These are phyloP conservation scores for Gastrodia elata DNA, from an alignment of 106 monocot genomes.

Conservation along the genomic window DNA sequence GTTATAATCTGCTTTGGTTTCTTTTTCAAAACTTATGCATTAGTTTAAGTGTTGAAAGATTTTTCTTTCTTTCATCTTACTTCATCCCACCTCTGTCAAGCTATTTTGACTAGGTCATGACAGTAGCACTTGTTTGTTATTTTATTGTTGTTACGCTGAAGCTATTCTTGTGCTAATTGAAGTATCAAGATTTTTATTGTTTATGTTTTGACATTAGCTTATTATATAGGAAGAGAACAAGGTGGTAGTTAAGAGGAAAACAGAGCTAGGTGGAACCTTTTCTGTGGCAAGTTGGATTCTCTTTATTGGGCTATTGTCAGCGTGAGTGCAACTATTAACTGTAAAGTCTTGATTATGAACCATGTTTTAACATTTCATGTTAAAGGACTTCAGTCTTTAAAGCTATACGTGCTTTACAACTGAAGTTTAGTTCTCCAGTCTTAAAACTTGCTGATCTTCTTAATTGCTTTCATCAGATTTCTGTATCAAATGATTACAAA, in stretches of 20 bases:
- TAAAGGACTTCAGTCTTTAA: neutral
- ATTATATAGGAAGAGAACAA: constrained; percentile 59
- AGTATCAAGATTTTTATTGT: neutral
- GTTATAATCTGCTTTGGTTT: no score
- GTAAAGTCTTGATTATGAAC: neutral
- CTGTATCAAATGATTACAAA: constrained; percentile 72
- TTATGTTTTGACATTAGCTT: neutral
- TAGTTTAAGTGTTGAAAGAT: no score
- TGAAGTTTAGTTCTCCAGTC: neutral
- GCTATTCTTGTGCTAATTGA: neutral
- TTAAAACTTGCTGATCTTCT: neutral
- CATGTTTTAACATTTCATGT: constrained; percentile 1
- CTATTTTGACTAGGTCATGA: no score
- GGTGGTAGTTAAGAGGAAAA: constrained; percentile 70
- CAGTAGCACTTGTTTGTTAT: constrained; percentile 1
- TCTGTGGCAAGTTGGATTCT: constrained; percentile 85
- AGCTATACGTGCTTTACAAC: neutral
- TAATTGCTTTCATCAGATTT: constrained; percentile 33
- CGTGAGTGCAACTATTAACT: constrained; percentile 40
- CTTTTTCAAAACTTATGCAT: no score
- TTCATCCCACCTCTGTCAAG: no score
- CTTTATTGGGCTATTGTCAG: constrained; percentile 73
- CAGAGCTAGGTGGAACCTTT: constrained; percentile 85
- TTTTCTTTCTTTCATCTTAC: no score
- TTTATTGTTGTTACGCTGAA: neutral